Conservation (phyloP, 2,329 filamentous ascomycete species). For the Madurella fahalii region DNA sequence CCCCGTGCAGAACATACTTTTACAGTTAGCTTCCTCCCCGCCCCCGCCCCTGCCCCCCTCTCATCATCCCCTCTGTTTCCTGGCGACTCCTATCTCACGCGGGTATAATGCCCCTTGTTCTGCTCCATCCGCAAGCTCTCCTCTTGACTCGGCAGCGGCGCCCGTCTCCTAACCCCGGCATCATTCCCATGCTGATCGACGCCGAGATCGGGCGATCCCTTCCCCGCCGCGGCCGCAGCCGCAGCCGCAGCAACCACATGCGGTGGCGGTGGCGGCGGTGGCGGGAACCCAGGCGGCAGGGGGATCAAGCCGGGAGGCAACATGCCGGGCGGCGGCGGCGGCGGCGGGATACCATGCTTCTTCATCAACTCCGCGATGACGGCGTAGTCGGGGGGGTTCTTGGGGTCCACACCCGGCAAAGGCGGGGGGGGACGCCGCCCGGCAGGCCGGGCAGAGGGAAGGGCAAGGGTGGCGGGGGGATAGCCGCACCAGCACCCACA, state of each 20-base stretch:
- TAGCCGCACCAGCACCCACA: slow-evolving; percentile 40
- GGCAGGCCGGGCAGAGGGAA: slow-evolving; percentile 47
- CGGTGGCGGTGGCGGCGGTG: slow-evolving; percentile 29
- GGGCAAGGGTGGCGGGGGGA: slow-evolving; percentile 51
- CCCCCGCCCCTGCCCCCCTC: no score
- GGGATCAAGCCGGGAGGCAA: slow-evolving; percentile 46
- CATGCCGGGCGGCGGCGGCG: slow-evolving; percentile 46
- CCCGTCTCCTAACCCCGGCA: slow-evolving; percentile 50
- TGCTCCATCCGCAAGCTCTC: slow-evolving; percentile 79
- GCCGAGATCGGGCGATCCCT: neutral
- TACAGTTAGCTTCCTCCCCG: no score
- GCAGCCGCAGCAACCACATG: slow-evolving; percentile 1
- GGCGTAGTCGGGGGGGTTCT: slow-evolving; percentile 57
- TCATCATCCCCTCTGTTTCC: no score
- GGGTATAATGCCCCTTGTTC: slow-evolving; percentile 58
- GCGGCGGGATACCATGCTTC: slow-evolving; percentile 59
- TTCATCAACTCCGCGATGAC: slow-evolving; percentile 62
- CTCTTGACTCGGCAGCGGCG: slow-evolving; percentile 75
- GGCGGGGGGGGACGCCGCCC: slow-evolving; percentile 34
- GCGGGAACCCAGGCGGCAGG: slow-evolving; percentile 33
- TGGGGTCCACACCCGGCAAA: slow-evolving; percentile 53
- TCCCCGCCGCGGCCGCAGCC: neutral
- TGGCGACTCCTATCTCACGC: slow-evolving; percentile 38
- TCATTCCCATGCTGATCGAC: neutral
- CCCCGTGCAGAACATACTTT: no score